Conservation (phyloP, 768 basidiomycete genomes). For the Multifurca ochricompacta region DNA sequence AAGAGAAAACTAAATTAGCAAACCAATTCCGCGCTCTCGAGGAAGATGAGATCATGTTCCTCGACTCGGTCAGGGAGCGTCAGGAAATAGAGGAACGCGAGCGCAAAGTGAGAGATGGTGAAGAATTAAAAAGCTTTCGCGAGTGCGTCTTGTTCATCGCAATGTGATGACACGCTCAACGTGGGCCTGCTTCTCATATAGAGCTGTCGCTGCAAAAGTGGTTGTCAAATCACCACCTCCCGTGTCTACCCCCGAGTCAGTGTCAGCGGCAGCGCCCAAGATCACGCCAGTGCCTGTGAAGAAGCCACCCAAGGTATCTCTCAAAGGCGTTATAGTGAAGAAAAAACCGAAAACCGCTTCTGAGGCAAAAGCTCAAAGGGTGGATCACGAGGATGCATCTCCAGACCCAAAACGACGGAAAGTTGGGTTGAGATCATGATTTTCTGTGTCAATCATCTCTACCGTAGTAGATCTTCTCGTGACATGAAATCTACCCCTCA, state of each 20-base stretch:
- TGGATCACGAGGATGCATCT: background rate
- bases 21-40: constrained; percentile 87
- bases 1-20: constrained; percentile 79
- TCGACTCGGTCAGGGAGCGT: constrained; percentile 72
- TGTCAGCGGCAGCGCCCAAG: constrained; percentile 22
- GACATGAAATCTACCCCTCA: background rate
- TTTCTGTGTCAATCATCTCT: constrained; percentile 11
- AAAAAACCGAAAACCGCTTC: constrained; percentile 48
- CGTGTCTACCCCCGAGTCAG: constrained; percentile 21
- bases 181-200: constrained; percentile 23
- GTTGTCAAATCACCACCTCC: constrained; percentile 34
- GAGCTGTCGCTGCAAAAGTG: constrained; percentile 66
- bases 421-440: constrained; percentile 26
- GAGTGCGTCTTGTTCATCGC: constrained; percentile 40
- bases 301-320: constrained; percentile 56
- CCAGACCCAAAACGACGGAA: constrained; percentile 49
- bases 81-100: constrained; percentile 70
- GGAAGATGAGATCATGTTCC: constrained; percentile 85
- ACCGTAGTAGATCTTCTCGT: constrained; percentile 1
- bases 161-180: background rate
- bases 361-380: constrained; percentile 12
- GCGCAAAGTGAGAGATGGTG: constrained; percentile 66
- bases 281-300: constrained; percentile 32
- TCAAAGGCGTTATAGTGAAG: constrained; percentile 79
- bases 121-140: constrained; percentile 71